Evolutionary conservation across 768 basidiomycete species (phyloP), one percentile per base, ranked within the genome.

Genomic region (Mycena floridula): DNA sequence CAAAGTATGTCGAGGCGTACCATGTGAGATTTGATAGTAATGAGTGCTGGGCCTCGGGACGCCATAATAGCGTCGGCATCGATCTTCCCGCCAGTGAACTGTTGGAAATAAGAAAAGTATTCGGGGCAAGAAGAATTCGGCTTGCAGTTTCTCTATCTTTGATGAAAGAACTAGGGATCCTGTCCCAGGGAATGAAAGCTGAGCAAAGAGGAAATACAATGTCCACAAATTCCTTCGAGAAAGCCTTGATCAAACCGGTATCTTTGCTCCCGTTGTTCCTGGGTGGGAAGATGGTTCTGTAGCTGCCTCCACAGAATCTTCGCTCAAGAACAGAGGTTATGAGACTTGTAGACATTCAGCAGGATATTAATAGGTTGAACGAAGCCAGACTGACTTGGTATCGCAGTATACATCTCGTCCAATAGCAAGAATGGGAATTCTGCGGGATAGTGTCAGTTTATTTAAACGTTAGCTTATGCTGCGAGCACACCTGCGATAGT

Each of bases 391-490:
- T 42, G 44, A 61, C 69, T 63, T 70, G 9, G 75, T 79, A 57
- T 81, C 79, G 54, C 74, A 77, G 58, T 79, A 81, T 3, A 81
- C 63, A 52, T 81, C 78, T 51, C 73, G 76, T 12, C 79, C 79
- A 36, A 82, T 76, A 7, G 79, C 75, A 7, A 80, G 66, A 20
- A 82, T 63, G 8, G 79, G 79, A 21, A 83, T 77, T 12, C 75
- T 70, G 9, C 81, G 75, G 57, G 82, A 81, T n/a, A n/a, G n/a
- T n/a, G n/a, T n/a, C n/a, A n/a, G n/a, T n/a, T n/a, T n/a, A n/a
- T n/a, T n/a, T n/a, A n/a, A n/a, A n/a, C n/a, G n/a, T n/a, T n/a
- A n/a, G n/a, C n/a, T n/a, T n/a, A n/a, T n/a, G n/a, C n/a, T n/a
- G n/a, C n/a, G n/a, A n/a, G n/a, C n/a, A n/a, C n/a, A n/a, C n/a